Base-by-base conservation (phyloP, 306 rosid species). In the Rosa persica region DNA sequence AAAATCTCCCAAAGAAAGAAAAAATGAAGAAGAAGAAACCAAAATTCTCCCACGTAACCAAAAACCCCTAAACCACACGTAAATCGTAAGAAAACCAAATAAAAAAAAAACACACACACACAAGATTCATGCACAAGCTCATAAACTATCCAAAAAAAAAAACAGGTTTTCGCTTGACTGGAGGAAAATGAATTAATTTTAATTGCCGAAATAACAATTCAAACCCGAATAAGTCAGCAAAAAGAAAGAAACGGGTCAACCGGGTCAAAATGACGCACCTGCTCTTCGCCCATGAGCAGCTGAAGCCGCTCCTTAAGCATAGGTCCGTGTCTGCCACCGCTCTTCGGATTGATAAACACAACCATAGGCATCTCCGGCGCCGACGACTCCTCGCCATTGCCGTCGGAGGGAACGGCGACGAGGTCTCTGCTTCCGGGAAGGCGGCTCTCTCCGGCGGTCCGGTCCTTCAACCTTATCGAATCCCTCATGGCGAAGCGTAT, bases 281-380 rank as follows among this genome's bases (percentile, higher is more conserved):
- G 99, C 84, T 93, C 98, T 72, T 90, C 97, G 19, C 96, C 87
- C 81, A 96, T 90, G 74, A 93, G 77, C 58, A 85, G 87, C 83
- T 89, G 93, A 39, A 96, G 90, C 69, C 98, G 78, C 70, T 87
- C 92, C 87, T 93, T 96, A 51, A 96, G 98, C 78, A 81, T 83
- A 5, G 91, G 96, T 4, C 98, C 98, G 55, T 89, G 93, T 44
- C 99, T 90, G 12, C 98, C 98, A 17, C 99, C 99, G 83, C 98
- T 96, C 54, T 60, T 81, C 4, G 92, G 51, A 38, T 96, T 93
- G 70, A 96, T 96, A 73, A 96, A 96, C 43, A 91, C 97, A 0
- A 96, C 97, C 90, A 91, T 86, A 13, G 98, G 98, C 47, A 80
- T 70, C 36, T 81, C 80, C 12, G 98, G 94, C 44, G 89, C 27